Evolutionary conservation across 768 basidiomycete species (phyloP).

Genomic region (Sarcomyxa edulis): DNA sequence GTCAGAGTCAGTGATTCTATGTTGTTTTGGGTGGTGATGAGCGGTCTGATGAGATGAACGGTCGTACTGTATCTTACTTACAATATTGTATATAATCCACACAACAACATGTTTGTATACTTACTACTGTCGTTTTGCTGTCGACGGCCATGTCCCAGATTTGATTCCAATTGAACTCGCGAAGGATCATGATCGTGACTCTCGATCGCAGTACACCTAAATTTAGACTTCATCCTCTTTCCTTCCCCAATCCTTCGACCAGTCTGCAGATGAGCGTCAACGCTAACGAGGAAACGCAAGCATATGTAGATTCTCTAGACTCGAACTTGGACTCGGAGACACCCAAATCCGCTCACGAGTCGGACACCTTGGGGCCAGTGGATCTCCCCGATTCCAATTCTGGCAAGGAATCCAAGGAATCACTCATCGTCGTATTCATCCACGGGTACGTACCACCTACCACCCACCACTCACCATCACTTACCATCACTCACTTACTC

Average conservation of each 20-base stretch:
- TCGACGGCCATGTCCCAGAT: too few species aligned
- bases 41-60: neutral
- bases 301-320: conserved; percentile 1
- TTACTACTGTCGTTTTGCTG: too few species aligned
- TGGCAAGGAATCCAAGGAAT: conserved; percentile 20
- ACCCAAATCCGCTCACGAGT: neutral
- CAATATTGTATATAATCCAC: too few species aligned
- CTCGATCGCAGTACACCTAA: too few species aligned
- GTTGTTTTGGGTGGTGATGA: conserved; percentile 1
- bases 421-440: conserved; percentile 69
- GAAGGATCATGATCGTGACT: too few species aligned
- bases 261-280: conserved; percentile 1
- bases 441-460: conserved; percentile 43
- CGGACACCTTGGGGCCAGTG: neutral
- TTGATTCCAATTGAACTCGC: too few species aligned
- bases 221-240: too few species aligned
- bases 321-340: conserved; percentile 3
- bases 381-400: neutral
- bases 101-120: too few species aligned
- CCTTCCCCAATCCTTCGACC: too few species aligned
- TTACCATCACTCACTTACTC: neutral
- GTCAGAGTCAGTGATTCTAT: neutral
- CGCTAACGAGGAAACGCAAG: conserved; percentile 1
- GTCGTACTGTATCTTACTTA: too few species aligned
- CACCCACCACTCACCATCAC: neutral